Evolutionary conservation across 169 alveolate genomes (phyloP), one percentile per base, ranked within the genome.

Genomic region (Plasmodium coatneyi): DNA sequence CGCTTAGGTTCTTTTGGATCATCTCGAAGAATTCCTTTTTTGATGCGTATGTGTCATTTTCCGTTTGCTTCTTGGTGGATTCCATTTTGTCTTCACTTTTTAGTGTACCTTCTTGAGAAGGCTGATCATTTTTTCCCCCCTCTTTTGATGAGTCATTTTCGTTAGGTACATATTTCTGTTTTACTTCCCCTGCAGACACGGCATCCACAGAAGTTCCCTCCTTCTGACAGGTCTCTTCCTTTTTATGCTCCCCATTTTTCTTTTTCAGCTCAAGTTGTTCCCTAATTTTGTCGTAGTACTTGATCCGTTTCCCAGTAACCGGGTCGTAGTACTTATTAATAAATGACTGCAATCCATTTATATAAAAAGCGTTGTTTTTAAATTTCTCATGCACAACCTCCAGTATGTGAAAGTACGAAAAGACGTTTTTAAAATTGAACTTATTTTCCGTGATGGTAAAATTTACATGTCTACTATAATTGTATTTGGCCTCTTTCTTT

Each of bases 241-340:
- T 32, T 82, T 22, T 79, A 14, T 4, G 9, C 32, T 3, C 83
- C 46, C 83, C 92, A 52, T 86, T 86, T 52, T 52, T 89, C 30
- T 79, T 89, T 43, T 43, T 89, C 81, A 60, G 41, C 52, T 89
- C 90, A 5, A 79, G 16, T 30, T 39, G 39, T 60, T 89, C 94
- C 70, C 71, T 89, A 54, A 60, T 54, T 79, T 78, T 89, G 72
- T 89, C 94, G 54, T 89, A 89, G 32, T 25, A 89, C 71, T 89
- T 89, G 60, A 89, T 78, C 71, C 94, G 49, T 79, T 89, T 89
- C 39, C 66, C 83, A 28, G 94, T 89, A 56, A 79, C 74, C 5
- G 94, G 94, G 34, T 89, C 94, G 71, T 89, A 89, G 39, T 89
- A 89, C 71, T 89, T 89, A 89, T 89, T 89, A 79, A 89, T 89